These are phyloP conservation scores for Alternaria ventricosa DNA, from an alignment of 2,329 filamentous ascomycete species.

Conservation along the genomic window DNA sequence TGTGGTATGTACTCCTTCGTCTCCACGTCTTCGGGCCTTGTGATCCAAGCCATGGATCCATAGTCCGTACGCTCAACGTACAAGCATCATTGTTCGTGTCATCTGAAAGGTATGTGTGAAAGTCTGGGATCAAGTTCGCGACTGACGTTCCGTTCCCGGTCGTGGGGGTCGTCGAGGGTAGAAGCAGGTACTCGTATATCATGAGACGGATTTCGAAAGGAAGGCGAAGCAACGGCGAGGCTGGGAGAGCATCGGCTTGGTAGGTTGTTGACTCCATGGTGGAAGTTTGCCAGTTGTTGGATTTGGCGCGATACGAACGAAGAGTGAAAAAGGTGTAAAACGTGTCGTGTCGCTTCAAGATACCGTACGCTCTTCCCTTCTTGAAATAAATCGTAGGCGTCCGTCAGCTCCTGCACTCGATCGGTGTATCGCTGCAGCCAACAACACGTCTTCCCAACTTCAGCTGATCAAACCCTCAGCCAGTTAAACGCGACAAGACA, in stretches of 20 bases:
- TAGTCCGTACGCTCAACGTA: slow-evolving; percentile 52
- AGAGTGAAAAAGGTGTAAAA: neutral
- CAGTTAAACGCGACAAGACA: neutral
- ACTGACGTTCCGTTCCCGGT: slow-evolving; percentile 38
- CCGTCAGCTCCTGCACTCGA: neutral
- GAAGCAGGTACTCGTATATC: slow-evolving; percentile 54
- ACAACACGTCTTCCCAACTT: slow-evolving; percentile 1
- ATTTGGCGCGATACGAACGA: neutral
- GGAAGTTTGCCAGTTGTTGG: neutral
- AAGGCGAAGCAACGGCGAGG: slow-evolving; percentile 51
- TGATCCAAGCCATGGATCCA: slow-evolving; percentile 48
- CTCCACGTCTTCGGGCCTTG: slow-evolving; percentile 36
- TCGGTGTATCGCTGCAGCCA: neutral
- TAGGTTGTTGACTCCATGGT: slow-evolving; percentile 9
- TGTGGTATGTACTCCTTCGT: slow-evolving; percentile 49
- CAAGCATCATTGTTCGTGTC: slow-evolving; percentile 41
- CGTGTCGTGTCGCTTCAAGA: neutral
- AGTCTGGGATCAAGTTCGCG: slow-evolving; percentile 47
- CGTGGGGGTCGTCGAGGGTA: slow-evolving; percentile 46
- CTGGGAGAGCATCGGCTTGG: slow-evolving; percentile 6
- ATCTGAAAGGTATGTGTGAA: slow-evolving; percentile 51
- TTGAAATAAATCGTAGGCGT: neutral
- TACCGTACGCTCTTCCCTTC: neutral
- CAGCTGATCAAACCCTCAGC: neutral
- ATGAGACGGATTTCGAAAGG: slow-evolving; percentile 56